Evolutionary conservation across 352 stramenopile species (phyloP).

Genomic region (Phytophthora melonis): DNA sequence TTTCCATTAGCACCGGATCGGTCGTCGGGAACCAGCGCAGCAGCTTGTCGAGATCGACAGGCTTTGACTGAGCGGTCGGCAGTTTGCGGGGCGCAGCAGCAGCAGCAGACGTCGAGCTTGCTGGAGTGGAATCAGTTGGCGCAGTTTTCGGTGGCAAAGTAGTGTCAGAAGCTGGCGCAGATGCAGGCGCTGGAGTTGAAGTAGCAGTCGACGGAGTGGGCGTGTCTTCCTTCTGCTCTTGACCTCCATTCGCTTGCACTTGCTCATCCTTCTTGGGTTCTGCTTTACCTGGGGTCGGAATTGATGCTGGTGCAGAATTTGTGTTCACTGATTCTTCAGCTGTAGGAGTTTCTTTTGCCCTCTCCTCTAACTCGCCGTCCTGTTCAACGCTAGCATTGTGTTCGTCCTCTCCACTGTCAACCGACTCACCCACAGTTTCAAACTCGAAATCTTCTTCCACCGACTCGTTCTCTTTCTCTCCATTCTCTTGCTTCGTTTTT

Average conservation of each 20-base stretch:
- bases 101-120: background rate
- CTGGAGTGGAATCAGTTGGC: background rate
- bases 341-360: background rate
- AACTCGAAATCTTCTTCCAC: conserved; percentile 25
- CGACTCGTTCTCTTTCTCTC: conserved; percentile 6
- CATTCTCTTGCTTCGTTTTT: conserved; percentile 2
- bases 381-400: conserved; percentile 25
- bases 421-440: conserved; percentile 16
- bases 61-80: conserved; percentile 10
- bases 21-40: conserved; percentile 44
- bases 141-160: background rate
- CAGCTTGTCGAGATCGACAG: conserved; percentile 38
- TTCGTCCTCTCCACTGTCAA: conserved; percentile 20
- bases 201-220: background rate
- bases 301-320: conserved; percentile 1
- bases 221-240: conserved; percentile 2
- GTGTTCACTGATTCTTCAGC: background rate
- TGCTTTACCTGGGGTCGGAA: background rate
- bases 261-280: background rate
- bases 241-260: background rate
- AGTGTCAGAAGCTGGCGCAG: background rate
- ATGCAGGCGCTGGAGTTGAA: background rate
- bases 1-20: conserved; percentile 32
- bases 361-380: conserved; percentile 7
- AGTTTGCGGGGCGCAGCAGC: background rate